Conservation (phyloP, 1,284 basidiomycete species). For the Trametes versicolor region DNA sequence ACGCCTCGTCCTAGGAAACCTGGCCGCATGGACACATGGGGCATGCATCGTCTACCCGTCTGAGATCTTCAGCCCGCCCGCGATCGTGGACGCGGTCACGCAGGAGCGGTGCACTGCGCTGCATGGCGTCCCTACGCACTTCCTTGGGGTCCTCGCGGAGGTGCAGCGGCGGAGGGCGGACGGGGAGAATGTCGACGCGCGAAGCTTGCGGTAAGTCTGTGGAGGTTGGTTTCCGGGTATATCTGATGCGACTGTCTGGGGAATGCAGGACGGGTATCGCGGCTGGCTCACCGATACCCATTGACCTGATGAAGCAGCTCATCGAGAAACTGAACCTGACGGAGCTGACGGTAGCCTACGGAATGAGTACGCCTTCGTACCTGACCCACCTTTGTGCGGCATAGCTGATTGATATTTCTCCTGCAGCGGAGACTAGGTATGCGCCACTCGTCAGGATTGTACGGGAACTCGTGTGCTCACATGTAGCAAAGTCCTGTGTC, state of each 20-base stretch:
- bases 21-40: slow-evolving; percentile 82
- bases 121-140: slow-evolving; percentile 89
- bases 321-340: slow-evolving; percentile 72
- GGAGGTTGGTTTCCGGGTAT: neutral
- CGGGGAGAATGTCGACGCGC: slow-evolving; percentile 59
- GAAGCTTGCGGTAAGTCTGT: slow-evolving; percentile 58
- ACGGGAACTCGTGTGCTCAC: neutral
- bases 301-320: slow-evolving; percentile 79
- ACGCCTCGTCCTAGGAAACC: slow-evolving; percentile 85
- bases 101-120: slow-evolving; percentile 79
- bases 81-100: slow-evolving; percentile 73
- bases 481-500: slow-evolving; percentile 72
- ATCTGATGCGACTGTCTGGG: neutral
- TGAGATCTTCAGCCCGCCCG: slow-evolving; percentile 67
- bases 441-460: neutral
- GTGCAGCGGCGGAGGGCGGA: slow-evolving; percentile 61
- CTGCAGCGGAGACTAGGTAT: slow-evolving; percentile 50
- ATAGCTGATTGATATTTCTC: neutral
- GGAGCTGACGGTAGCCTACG: slow-evolving; percentile 82
- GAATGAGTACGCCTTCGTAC: slow-evolving; percentile 72
- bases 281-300: slow-evolving; percentile 82
- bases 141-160: slow-evolving; percentile 77
- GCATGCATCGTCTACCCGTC: slow-evolving; percentile 81
- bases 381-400: neutral
- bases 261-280: slow-evolving; percentile 77